Evolutionary conservation across 1,139 yeast genomes (phyloP), one percentile per base, ranked within the genome.

Genomic region (Debaryomyces udenii): DNA sequence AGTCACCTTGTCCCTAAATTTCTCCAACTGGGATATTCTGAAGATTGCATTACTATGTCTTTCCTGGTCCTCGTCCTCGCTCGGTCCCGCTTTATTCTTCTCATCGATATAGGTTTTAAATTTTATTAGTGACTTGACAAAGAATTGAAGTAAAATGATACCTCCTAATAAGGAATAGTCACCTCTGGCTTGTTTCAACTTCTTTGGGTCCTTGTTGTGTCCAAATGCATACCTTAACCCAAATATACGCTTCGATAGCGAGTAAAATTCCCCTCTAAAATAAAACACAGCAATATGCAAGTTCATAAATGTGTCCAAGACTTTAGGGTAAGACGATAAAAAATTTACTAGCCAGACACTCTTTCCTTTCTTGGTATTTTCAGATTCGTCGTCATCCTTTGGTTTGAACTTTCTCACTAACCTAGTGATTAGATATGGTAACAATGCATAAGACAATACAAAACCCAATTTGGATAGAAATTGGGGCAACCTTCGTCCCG

Each of bases 251-350:
- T 89, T 90, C 1, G 89, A 76, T 6, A 90, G 52, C 42, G 86
- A 81, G 61, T 91, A 90, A 59, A 84, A 93, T 22, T 81, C 75
- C 2, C 97, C 98, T 37, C 72, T 75, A 54, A 90, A 80, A 61
- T 91, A 91, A 56, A 91, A 91, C 0, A 87, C 39, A 1, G 96
- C 94, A 40, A 90, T 65, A 59, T 91, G 96, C 11, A 86, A 48
- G 50, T 83, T 86, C 66, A 80, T 64, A 9, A 81, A 40, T 0
- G 75, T 65, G 50, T 82, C 84, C 33, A 80, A 55, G 3, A 79
- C 55, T 37, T 68, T 68, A 20, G 72, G 59, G 51, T 76, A 79
- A 16, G 66, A 68, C 5, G 70, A 52, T 27, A 68, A 52, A 23
- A 60, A 50, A 28, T 53, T 45, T 15, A 49, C 36, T 27, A 60